phyloP scores from a whole-genome alignment of 345 rosid genomes.

The Salix exigua region DNA sequence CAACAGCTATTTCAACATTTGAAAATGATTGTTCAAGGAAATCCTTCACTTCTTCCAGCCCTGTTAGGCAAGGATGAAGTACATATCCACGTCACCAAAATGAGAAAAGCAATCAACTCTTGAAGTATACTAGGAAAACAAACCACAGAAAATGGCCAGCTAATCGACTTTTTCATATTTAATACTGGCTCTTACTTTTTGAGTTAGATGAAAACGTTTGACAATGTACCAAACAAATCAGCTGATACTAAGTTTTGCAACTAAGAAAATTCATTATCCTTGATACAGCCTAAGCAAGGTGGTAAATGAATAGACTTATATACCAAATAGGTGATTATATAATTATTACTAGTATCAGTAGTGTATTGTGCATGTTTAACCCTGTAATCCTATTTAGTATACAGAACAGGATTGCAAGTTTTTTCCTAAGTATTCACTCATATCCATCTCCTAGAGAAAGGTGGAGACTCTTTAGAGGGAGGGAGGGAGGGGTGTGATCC shows the following conservation, averaged over 20 bases:
- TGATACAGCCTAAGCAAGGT: not conserved
- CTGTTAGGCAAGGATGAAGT: conserved; percentile 37
- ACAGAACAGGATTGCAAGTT: not conserved
- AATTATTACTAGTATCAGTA: not conserved
- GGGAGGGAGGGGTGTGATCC: no score
- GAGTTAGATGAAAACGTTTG: not conserved
- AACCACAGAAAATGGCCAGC: not conserved
- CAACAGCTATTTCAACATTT: conserved; percentile 72
- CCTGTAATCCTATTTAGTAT: not conserved
- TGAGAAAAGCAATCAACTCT: conserved; percentile 4
- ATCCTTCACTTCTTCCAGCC: conserved; percentile 80
- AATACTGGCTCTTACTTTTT: not conserved
- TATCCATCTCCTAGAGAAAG: no score
- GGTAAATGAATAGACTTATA: not conserved
- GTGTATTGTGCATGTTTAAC: not conserved
- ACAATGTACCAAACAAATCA: not conserved
- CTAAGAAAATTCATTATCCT: not conserved
- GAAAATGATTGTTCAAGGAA: conserved; percentile 76
- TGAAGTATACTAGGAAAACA: not conserved
- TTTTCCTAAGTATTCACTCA: not conserved
- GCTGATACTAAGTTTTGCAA: not conserved
- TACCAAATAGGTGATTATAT: not conserved
- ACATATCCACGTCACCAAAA: conserved; percentile 3
- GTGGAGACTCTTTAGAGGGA: no score
- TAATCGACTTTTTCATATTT: not conserved